Conservation (phyloP, 768 basidiomycete genomes). For the Ephemerocybe angulata region DNA sequence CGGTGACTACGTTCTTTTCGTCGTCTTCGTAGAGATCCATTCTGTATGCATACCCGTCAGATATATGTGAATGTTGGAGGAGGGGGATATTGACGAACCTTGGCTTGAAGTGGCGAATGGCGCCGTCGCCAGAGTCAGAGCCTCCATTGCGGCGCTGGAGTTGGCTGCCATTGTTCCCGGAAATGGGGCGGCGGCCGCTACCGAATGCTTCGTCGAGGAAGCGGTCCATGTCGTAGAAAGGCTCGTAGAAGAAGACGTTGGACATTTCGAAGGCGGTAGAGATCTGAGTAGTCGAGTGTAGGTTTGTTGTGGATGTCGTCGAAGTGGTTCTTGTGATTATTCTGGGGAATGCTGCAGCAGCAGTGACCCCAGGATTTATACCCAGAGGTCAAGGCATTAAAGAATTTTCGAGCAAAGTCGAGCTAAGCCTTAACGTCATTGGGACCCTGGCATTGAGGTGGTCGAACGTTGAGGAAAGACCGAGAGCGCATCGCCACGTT, state of each 20-base stretch:
- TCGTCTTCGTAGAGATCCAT: slow-evolving; percentile 47
- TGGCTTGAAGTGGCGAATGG: slow-evolving; percentile 18
- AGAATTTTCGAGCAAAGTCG: too few species aligned
- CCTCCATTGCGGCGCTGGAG: slow-evolving; percentile 2
- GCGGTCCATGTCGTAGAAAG: slow-evolving; percentile 35
- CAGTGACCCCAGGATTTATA: too few species aligned
- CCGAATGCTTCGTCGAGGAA: slow-evolving; percentile 29
- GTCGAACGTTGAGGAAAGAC: too few species aligned
- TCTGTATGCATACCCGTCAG: slow-evolving; percentile 21
- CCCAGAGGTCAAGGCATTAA: too few species aligned
- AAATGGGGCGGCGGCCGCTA: slow-evolving; percentile 12
- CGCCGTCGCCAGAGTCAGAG: neutral
- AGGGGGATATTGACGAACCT: slow-evolving; percentile 15
- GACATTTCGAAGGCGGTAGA: slow-evolving; percentile 1
- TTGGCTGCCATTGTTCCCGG: neutral
- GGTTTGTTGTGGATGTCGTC: too few species aligned
- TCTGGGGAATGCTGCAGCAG: too few species aligned
- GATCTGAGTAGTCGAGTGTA: neutral
- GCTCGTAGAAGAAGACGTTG: slow-evolving; percentile 25
- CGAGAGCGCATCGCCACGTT: too few species aligned
- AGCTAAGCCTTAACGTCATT: too few species aligned
- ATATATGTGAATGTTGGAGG: neutral
- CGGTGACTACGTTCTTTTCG: slow-evolving; percentile 42
- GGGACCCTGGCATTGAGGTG: too few species aligned
- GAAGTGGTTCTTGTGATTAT: too few species aligned